Evolutionary conservation across 345 rosid species (phyloP), one percentile per base, ranked within the genome.

Genomic region (Angophora floribunda): DNA sequence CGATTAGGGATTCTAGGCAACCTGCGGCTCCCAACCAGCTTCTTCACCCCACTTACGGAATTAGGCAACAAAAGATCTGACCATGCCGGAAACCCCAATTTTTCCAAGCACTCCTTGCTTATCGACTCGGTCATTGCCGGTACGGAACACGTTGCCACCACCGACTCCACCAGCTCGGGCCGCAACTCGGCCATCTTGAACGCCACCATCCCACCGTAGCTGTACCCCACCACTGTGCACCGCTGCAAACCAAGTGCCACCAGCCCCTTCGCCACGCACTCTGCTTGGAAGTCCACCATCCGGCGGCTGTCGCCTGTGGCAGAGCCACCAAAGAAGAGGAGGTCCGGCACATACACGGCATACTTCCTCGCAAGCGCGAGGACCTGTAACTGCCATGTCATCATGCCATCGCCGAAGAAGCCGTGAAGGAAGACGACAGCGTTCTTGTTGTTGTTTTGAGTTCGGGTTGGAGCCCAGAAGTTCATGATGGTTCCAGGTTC

Each of bases 161-260:
- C 9, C n/a, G 94, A 91, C 57, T 88, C 86, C 28, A 93, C 93
- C 91, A 94, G 82, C 7, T 91, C 87, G 6, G 94, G 93, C 26
- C 52, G 89, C 88, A 79, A 80, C 86, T 89, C 89, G 5, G 94
- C 94, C 92, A 94, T 88, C 88, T 91, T 91, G 88, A 94, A 92
- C 65, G 93, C 92, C 41, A 92, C 94, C 87, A 90, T 63, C 86
- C 94, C 96, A 1, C 95, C 94, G 55, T 92, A 93, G 87, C 94
- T 92, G 8, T 88, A n/a, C 63, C 94, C 91, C 21, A 93, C 94
- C 86, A 93, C 52, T 6, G 88, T 91, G 79, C 94, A 93, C 86
- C 78, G 87, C 67, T 89, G 88, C 52, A 93, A 94, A 1, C 94
- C 93, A 5, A 94, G 86, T 82, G 89, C 89, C 86, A 84, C 78